Percentiles rank a stretch among this genome's conserved stretches.
Conservation (phyloP, 768 basidiomycete genomes). For the Naganishia onofrii region DNA sequence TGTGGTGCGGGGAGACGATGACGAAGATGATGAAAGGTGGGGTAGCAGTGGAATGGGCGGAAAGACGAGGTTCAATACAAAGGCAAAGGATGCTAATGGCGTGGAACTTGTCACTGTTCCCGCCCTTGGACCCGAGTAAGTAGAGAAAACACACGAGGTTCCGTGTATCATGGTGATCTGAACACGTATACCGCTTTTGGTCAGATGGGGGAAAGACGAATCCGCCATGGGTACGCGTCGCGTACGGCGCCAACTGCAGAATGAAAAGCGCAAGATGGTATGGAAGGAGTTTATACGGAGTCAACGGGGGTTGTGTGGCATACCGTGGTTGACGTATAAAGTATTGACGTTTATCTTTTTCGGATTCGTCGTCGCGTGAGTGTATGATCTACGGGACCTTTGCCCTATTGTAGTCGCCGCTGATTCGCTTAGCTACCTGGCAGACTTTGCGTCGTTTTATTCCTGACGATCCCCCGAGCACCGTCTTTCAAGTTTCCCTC, state of each 20-base stretch:
- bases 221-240: constrained; percentile 72
- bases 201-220: constrained; percentile 71
- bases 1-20: constrained; percentile 1
- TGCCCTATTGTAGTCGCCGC: no score
- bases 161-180: background rate
- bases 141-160: background rate
- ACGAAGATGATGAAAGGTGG: background rate
- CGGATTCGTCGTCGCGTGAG: constrained; percentile 63
- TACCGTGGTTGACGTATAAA: constrained; percentile 67
- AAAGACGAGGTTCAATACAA: constrained; percentile 19
- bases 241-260: constrained; percentile 60
- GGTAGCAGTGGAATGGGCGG: background rate
- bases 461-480: constrained; percentile 77
- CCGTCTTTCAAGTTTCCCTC: constrained; percentile 68
- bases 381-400: constrained; percentile 39
- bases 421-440: constrained; percentile 41
- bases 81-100: constrained; percentile 25
- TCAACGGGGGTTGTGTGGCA: constrained; percentile 74
- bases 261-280: constrained; percentile 59
- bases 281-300: constrained; percentile 78
- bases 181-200: background rate
- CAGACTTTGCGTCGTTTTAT: constrained; percentile 68
- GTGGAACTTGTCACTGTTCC: constrained; percentile 92
- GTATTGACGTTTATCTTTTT: constrained; percentile 62
- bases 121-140: constrained; percentile 73